Base-by-base conservation (phyloP, 2,329 filamentous ascomycete species). In the Trichoderma pleuroti region DNA sequence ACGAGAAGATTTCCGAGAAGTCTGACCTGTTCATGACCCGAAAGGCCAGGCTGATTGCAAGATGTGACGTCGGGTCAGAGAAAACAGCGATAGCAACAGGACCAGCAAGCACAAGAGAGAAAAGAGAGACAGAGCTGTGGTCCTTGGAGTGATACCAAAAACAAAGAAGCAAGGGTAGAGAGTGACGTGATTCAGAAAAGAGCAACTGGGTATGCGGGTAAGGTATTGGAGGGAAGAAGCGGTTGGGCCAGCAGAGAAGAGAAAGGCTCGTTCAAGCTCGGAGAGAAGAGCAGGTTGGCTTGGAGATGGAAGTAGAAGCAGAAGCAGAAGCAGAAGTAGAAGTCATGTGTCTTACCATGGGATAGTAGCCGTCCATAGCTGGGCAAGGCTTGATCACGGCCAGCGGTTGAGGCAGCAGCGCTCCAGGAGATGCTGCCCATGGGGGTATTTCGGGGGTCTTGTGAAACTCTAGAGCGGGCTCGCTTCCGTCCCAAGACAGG, bases 1-100 rank as follows among this genome's bases (percentile, higher is more conserved):
- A 30, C 28, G n/a, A 18, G 9, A 28, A 12, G 5, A n/a, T 32
- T 57, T 26, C 26, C 28, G 11, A n/a, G 68, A 49, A 30, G 32
- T 66, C 71, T 72, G 34, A 67, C 71, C 71, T 66, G 49, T 62
- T 62, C 36, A 70, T 57, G 68, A 39, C 67, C 54, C 21, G 46
- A 18, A 36, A 42, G 61, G 71, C 34, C 68, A 46, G 57, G 42
- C n/a, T 46, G 54, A 39, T 42, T 46, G 26, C 60, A 71, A 71
- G 68, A 56, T 30, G 46, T 26, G 65, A 57, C 28, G 39, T 49
- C 60, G 49, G n/a, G 72, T 71, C 63, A 70, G 75, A n/a, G 76
- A 76, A 77, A 78, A 76, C 74, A 76, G 74, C 74, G 77, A 66
- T 42, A 68, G 36, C 30, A 34, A 18, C 34, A 61, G n/a, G 26